Conservation (phyloP, 495 filamentous ascomycete genomes). For the Podospora australis region DNA sequence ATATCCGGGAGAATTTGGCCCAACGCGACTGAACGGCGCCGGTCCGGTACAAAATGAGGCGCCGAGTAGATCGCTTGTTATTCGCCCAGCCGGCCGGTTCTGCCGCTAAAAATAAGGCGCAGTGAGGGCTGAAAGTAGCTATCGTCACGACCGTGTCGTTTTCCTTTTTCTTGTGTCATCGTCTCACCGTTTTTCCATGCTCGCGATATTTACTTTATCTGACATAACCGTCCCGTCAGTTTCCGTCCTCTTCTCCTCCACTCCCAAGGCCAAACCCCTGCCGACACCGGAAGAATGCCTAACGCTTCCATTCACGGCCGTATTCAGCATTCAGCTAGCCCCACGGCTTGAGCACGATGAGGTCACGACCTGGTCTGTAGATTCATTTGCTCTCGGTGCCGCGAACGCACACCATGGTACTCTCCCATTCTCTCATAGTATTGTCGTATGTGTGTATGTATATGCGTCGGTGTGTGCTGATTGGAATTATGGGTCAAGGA, state of each 20-base stretch:
- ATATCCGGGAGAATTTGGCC: too few species aligned
- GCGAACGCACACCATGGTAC: slow-evolving; percentile 9
- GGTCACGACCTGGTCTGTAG: not conserved
- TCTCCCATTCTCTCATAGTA: not conserved
- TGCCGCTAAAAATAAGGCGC: slow-evolving; percentile 16
- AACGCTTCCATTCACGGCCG: slow-evolving; percentile 13
- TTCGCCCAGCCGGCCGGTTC: slow-evolving; percentile 5
- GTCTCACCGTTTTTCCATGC: not conserved
- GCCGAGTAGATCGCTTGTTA: slow-evolving; percentile 2
- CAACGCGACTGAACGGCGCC: not conserved
- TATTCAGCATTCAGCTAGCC: slow-evolving; percentile 11
- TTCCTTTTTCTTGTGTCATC: slow-evolving; percentile 2
- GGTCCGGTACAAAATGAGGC: slow-evolving; percentile 3
- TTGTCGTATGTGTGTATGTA: too few species aligned
- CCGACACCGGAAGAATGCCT: slow-evolving; percentile 12
- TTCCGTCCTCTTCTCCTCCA: too few species aligned
- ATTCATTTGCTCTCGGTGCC: slow-evolving; percentile 3
- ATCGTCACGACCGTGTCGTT: not conserved
- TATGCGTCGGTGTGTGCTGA: not conserved
- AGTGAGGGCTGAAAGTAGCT: slow-evolving; percentile 10
- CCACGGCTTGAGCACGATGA: slow-evolving; percentile 7
- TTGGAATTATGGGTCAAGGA: not conserved
- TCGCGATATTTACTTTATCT: slow-evolving; percentile 23
- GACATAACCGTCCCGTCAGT: slow-evolving; percentile 4
- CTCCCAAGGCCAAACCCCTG: too few species aligned